phyloP scores from a whole-genome alignment of 1,139 yeast species.

The Geotrichum carabidarum region DNA sequence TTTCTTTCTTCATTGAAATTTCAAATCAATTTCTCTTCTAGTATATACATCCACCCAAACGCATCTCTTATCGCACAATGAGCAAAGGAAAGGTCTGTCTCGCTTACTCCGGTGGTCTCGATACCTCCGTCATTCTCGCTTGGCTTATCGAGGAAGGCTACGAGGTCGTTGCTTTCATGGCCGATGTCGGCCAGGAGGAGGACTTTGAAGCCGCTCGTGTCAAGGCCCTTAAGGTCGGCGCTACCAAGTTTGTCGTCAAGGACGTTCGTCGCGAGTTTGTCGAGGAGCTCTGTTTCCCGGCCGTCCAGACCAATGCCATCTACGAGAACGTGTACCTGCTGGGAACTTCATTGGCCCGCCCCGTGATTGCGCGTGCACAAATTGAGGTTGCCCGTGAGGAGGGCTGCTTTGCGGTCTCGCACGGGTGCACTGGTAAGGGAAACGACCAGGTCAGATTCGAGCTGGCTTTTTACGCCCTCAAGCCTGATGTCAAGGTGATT shows the following conservation, averaged over 20 bases:
- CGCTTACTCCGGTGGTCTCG: slow-evolving; percentile 98
- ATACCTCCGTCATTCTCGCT: slow-evolving; percentile 93
- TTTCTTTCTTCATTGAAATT: neutral
- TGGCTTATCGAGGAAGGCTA: slow-evolving; percentile 97
- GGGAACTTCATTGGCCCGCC: slow-evolving; percentile 97
- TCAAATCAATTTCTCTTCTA: neutral
- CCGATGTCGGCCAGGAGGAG: slow-evolving; percentile 98
- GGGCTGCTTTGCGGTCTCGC: slow-evolving; percentile 97
- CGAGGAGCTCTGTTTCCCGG: slow-evolving; percentile 89
- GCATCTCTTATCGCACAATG: slow-evolving; percentile 42
- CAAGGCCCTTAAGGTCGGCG: slow-evolving; percentile 95
- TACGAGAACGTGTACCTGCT: slow-evolving; percentile 93
- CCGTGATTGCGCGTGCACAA: slow-evolving; percentile 97
- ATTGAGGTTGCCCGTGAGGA: slow-evolving; percentile 93
- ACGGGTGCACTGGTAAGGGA: slow-evolving; percentile 99
- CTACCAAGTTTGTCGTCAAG: slow-evolving; percentile 86
- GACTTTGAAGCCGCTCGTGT: slow-evolving; percentile 96
- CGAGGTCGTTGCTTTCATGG: slow-evolving; percentile 96
- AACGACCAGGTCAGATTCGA: slow-evolving; percentile 98
- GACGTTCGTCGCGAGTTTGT: slow-evolving; percentile 95
- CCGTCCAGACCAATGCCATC: slow-evolving; percentile 93
- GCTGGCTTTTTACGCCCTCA: slow-evolving; percentile 90
- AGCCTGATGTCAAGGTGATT: slow-evolving; percentile 93
- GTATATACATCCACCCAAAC: neutral
- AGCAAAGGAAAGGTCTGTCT: slow-evolving; percentile 97